Base-by-base conservation (phyloP, 495 filamentous ascomycete species). In the Hyaloscypha variabilis region DNA sequence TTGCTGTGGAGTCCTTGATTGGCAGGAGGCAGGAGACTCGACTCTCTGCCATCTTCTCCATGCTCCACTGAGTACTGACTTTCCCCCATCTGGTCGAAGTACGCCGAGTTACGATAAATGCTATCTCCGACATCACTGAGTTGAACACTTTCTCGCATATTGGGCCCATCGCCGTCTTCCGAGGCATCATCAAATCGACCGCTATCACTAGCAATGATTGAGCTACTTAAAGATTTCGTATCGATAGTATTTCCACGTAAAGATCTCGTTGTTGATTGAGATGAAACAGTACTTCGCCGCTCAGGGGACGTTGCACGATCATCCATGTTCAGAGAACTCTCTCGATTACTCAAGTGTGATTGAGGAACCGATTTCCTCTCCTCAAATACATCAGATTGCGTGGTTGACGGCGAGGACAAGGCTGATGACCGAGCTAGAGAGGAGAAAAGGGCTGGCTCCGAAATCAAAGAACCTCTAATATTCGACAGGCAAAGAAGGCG, bases 401-500 rank as follows among this genome's bases (percentile, higher is more conserved):
- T 53, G 8, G 61, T 62, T 13, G 66, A 70, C n/a, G 89, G 87
- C 46, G 89, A 90, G 5, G 82, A 78, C 70, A 87, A 82, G 2
- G 83, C 84, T 2, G 85, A 81, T 21, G 88, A 88, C 21, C 81
- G 82, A 21, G 83, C 77, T 63, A 91, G 79, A 6, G 83, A 85
- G 10, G 90, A 87, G 67, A 94, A 94, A 0, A 93, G 79, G 50
- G 85, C 82, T 19, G 90, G 84, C 60, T 93, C 90, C 19, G 91
- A 90, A 42, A 92, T 86, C 42, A 95, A 77, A 52, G 83, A 83
- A 6, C 85, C 81, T 36, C 85, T 82, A 62, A 93, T 87, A 60
- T 85, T 85, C 34, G 78, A 79, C 25, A 94, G 74, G 19, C 80
- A 83, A 28, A 95, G 77, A 34, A 85, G 82, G 54, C 91, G 82